Evolutionary conservation across 805 yeast species (phyloP).

Genomic region (Ascoidea rubescens): DNA sequence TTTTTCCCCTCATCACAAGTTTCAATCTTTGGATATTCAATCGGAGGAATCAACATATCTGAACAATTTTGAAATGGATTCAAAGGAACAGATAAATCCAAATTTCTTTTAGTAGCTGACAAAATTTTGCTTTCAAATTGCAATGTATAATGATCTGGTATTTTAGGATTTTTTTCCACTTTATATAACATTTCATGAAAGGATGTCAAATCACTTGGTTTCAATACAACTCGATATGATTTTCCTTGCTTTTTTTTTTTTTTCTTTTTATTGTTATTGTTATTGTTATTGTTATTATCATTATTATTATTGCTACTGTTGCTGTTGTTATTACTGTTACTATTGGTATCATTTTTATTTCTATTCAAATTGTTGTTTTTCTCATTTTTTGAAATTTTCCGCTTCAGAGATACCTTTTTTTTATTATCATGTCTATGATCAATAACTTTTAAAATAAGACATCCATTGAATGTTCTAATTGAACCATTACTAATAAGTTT

Average conservation of each 20-base stretch:
- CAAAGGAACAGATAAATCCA: slow-evolving; percentile 60
- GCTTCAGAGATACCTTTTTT: too few species aligned
- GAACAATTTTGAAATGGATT: slow-evolving; percentile 43
- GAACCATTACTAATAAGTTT: slow-evolving; percentile 85
- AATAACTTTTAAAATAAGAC: slow-evolving; percentile 70
- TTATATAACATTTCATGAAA: slow-evolving; percentile 79
- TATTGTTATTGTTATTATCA: neutral
- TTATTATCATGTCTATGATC: slow-evolving; percentile 47
- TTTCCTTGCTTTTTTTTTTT: slow-evolving; percentile 36
- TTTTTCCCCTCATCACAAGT: slow-evolving; percentile 19
- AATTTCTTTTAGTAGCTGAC: slow-evolving; percentile 61
- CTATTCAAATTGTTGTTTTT: neutral
- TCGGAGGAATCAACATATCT: slow-evolving; percentile 33
- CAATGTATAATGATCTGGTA: slow-evolving; percentile 55
- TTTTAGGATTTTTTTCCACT: slow-evolving; percentile 59
- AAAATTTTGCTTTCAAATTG: slow-evolving; percentile 83
- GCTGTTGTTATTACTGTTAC: slow-evolving; percentile 7
- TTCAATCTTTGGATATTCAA: slow-evolving; percentile 26
- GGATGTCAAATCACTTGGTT: slow-evolving; percentile 68
- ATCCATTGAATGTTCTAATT: slow-evolving; percentile 77
- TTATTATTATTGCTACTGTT: neutral
- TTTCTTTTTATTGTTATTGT: slow-evolving; percentile 8
- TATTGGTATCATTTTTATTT: neutral
- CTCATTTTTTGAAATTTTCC: too few species aligned
- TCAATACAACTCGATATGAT: slow-evolving; percentile 61